phyloP scores from a whole-genome alignment of 2,329 filamentous ascomycete genomes.

The Tolypocladium inflatum region DNA sequence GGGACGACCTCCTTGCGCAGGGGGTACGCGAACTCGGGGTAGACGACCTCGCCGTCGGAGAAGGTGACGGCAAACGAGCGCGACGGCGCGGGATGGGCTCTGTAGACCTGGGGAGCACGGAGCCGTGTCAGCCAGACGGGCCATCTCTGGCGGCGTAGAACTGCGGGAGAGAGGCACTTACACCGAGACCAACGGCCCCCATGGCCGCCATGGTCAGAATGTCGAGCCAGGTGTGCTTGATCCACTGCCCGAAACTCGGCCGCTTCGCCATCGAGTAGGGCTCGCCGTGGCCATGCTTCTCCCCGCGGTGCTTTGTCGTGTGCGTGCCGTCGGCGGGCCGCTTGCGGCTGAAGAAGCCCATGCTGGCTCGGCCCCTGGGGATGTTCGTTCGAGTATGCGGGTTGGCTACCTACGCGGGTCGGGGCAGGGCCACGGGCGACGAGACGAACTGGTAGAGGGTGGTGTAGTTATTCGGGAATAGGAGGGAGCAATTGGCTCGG shows the following conservation, averaged over 20 bases:
- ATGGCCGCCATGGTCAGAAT: conserved; percentile 57
- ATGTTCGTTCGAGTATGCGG: neutral
- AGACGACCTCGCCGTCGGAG: conserved; percentile 56
- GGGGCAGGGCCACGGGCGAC: neutral
- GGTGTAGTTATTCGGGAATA: neutral
- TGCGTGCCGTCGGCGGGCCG: neutral
- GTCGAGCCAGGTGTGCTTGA: conserved; percentile 58
- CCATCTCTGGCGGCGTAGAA: no score
- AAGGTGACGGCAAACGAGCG: conserved; percentile 53
- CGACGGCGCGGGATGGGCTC: conserved; percentile 53
- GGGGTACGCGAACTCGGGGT: conserved; percentile 63
- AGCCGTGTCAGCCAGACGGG: no score
- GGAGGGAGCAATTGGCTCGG: neutral
- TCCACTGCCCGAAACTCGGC: conserved; percentile 59
- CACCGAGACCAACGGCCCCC: conserved; percentile 57
- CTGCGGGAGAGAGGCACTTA: conserved; percentile 25
- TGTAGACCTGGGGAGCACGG: conserved; percentile 33
- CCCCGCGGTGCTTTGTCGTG: neutral
- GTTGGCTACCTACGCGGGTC: neutral
- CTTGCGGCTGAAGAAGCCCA: neutral
- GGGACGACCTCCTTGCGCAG: conserved; percentile 61
- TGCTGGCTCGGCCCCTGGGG: neutral
- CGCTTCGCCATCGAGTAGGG: conserved; percentile 35
- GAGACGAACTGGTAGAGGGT: neutral
- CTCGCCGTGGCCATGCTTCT: neutral